Conservation (phyloP, 805 yeast genomes). For the Metschnikowia vanudenii region DNA sequence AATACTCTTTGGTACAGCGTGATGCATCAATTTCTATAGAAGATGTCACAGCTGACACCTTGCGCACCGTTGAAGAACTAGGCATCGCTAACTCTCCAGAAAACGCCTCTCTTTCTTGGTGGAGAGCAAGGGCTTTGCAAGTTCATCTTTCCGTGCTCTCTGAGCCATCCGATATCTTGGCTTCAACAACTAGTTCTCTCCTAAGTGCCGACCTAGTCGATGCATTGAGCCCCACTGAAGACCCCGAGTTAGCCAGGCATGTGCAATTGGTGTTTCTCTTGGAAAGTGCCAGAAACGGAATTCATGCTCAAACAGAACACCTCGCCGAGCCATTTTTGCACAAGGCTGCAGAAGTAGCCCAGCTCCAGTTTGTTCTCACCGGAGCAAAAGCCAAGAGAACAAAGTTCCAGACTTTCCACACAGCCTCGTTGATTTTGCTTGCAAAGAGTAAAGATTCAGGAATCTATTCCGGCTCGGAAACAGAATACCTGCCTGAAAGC, state of each 20-base stretch:
- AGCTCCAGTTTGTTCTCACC: constrained; percentile 64
- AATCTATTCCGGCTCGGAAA: constrained; percentile 22
- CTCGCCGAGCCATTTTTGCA: constrained; percentile 53
- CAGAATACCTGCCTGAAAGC: constrained; percentile 47
- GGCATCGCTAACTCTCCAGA: constrained; percentile 28
- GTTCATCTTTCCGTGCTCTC: constrained; percentile 62
- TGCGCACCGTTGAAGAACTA: constrained; percentile 8
- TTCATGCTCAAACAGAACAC: constrained; percentile 65
- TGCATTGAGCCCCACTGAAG: constrained; percentile 27
- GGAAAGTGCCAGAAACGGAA: constrained; percentile 64
- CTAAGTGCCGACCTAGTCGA: constrained; percentile 34
- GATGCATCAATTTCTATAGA: constrained; percentile 24
- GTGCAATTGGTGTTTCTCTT: constrained; percentile 52
- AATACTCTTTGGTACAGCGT: constrained; percentile 43
- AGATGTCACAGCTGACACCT: constrained; percentile 21
- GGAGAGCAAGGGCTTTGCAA: constrained; percentile 70
- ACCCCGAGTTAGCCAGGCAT: constrained; percentile 30
- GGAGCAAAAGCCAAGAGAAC: constrained; percentile 91
- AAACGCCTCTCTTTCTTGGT: constrained; percentile 60
- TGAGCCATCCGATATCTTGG: constrained; percentile 55
- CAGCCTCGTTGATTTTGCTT: constrained; percentile 70
- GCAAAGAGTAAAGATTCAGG: constrained; percentile 51
- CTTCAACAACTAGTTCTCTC: constrained; percentile 42
- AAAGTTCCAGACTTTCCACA: constrained; percentile 69
- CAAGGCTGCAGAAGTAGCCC: constrained; percentile 57